Percentiles rank a stretch among this genome's conserved stretches.
These are phyloP conservation scores for Aspergillus caelatus DNA, from an alignment of 2,329 filamentous ascomycete species.

Conservation along the genomic window DNA sequence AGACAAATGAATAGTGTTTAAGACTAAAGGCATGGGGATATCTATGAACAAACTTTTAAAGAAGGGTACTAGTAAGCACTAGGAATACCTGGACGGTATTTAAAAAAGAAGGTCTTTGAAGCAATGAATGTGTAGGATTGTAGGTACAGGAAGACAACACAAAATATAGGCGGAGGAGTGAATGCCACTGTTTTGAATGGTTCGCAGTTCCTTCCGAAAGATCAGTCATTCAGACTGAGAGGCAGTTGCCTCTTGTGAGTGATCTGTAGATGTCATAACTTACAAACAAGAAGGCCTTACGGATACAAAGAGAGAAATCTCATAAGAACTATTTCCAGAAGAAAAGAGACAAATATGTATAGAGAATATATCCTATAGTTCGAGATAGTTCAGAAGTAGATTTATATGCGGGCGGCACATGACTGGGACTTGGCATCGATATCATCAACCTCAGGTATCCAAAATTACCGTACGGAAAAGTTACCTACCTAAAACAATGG, in stretches of 20 bases:
- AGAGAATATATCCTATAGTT: not conserved
- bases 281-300: not conserved
- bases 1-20: not conserved
- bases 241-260: not conserved
- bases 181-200: not conserved
- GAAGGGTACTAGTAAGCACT: not conserved
- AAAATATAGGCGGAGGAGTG: not conserved
- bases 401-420: not conserved
- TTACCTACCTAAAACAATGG: not conserved
- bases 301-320: not conserved
- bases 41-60: not conserved
- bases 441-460: slow-evolving; percentile 3
- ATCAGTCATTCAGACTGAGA: not conserved
- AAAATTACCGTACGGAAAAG: not conserved
- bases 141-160: not conserved
- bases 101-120: not conserved
- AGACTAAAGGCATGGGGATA: not conserved
- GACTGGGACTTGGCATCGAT: slow-evolving; percentile 3
- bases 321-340: not conserved
- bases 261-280: not conserved
- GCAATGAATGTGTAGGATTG: not conserved
- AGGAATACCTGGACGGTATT: not conserved
- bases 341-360: not conserved
- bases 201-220: not conserved
- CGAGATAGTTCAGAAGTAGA: not conserved